Evolutionary conservation across 192 early-diverging fungal genomes (phyloP).

Genomic region (Rhizophagus prolifer): DNA sequence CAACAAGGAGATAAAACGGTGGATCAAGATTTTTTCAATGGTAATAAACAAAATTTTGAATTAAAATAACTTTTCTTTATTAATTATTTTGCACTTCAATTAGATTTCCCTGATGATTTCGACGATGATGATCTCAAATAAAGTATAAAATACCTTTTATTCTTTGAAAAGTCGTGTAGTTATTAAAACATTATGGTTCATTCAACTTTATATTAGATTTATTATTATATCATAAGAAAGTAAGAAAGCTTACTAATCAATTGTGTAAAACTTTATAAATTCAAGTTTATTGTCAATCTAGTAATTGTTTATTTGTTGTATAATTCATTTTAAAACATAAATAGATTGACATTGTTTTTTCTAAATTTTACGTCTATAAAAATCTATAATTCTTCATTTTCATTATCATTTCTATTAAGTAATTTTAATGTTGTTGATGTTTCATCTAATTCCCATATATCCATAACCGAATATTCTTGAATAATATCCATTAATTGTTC

Average conservation of each 20-base stretch:
- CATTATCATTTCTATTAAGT: conserved; percentile 2
- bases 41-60: not conserved
- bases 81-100: not conserved
- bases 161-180: too few species aligned
- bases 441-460: conserved; percentile 68
- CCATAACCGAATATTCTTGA: conserved; percentile 69
- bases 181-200: not conserved
- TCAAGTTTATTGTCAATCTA: too few species aligned
- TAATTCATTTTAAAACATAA: not conserved
- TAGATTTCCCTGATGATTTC: conserved; percentile 31
- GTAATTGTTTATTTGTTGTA: too few species aligned
- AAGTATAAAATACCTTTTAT: not conserved
- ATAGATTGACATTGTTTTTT: too few species aligned
- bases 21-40: conserved; percentile 30
- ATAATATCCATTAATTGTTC: conserved; percentile 74
- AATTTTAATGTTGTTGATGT: conserved; percentile 51
- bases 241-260: too few species aligned
- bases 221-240: too few species aligned
- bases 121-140: conserved; percentile 33
- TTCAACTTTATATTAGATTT: too few species aligned
- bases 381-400: not conserved
- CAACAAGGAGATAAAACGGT: conserved; percentile 25
- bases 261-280: too few species aligned
- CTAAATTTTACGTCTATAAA: not conserved
- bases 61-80: not conserved